These are phyloP conservation scores for Elaeis guineensis DNA, from an alignment of 176 grass and related monocot genomes.

Conservation along the genomic window DNA sequence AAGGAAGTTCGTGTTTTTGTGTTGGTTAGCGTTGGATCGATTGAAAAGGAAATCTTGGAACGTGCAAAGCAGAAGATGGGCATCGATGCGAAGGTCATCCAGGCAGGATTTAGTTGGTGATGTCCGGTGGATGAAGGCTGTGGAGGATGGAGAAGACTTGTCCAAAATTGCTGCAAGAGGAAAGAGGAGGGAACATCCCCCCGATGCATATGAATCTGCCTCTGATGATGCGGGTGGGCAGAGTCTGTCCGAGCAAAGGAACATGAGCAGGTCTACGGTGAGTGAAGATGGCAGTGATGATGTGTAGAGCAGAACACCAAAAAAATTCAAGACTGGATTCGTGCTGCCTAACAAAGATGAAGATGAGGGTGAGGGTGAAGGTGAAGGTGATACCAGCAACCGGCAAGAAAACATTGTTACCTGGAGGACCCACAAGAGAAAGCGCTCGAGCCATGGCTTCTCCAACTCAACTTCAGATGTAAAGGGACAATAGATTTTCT, in stretches of 20 bases:
- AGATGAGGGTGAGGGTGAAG: constrained; percentile 13
- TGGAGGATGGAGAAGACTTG: constrained; percentile 61
- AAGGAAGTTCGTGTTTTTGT: constrained; percentile 99
- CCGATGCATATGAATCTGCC: constrained; percentile 30
- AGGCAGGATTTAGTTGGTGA: constrained; percentile 75
- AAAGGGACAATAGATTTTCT: constrained; percentile 12
- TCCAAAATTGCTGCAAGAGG: constrained; percentile 52
- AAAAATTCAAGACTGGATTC: neutral
- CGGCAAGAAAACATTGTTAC: constrained; percentile 47
- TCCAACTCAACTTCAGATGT: constrained; percentile 29
- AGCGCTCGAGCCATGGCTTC: constrained; percentile 58
- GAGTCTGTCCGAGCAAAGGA: constrained; percentile 27
- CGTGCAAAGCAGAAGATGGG: constrained; percentile 99
- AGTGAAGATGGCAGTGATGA: constrained; percentile 28
- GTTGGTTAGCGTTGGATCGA: constrained; percentile 96
- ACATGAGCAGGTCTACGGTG: constrained; percentile 20
- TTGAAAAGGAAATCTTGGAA: constrained; percentile 97
- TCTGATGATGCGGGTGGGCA: constrained; percentile 23
- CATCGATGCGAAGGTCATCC: constrained; percentile 98
- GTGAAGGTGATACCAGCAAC: constrained; percentile 34
- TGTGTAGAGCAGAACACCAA: neutral
- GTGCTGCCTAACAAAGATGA: constrained; percentile 15
- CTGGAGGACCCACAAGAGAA: constrained; percentile 82
- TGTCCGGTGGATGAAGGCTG: constrained; percentile 79
- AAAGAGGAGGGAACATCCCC: constrained; percentile 37